Evolutionary conservation across 768 basidiomycete species (phyloP).

Genomic region (Royoungia palumana): DNA sequence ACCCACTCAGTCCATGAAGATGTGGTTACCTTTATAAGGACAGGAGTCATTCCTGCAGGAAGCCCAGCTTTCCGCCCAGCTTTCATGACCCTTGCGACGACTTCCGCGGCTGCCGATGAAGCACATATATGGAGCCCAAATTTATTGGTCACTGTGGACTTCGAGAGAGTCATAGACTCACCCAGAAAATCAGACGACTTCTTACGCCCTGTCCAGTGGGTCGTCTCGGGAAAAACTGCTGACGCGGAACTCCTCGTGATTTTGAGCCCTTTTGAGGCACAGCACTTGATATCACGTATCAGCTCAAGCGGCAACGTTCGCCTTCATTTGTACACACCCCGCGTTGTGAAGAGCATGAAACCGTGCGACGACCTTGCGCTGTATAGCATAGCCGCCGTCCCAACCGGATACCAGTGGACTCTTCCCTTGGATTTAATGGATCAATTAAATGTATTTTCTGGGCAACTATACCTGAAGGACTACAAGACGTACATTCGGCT

Average conservation of each 20-base stretch:
- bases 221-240: conserved; percentile 13
- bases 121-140: conserved; percentile 15
- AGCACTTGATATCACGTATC: conserved; percentile 37
- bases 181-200: conserved; percentile 9
- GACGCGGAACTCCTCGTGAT: conserved; percentile 27
- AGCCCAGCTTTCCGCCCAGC: conserved; percentile 23
- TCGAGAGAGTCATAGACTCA: conserved; percentile 10
- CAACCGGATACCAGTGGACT: neutral
- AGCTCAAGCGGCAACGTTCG: conserved; percentile 30
- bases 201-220: conserved; percentile 31
- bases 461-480: conserved; percentile 31
- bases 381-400: conserved; percentile 3
- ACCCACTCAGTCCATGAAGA: conserved; percentile 21
- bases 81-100: conserved; percentile 8
- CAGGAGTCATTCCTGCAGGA: conserved; percentile 22
- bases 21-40: conserved; percentile 24
- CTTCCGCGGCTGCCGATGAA: conserved; percentile 16
- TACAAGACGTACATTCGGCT: conserved; percentile 25
- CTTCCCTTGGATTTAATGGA: conserved; percentile 1
- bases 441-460: conserved; percentile 31
- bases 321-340: conserved; percentile 44
- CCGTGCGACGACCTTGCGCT: conserved; percentile 35
- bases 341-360: conserved; percentile 32
- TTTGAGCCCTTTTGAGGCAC: conserved; percentile 42
- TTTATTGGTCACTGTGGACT: conserved; percentile 19